Conservation (phyloP, 352 stramenopile genomes). For the Phytophthora gonapodyides region DNA sequence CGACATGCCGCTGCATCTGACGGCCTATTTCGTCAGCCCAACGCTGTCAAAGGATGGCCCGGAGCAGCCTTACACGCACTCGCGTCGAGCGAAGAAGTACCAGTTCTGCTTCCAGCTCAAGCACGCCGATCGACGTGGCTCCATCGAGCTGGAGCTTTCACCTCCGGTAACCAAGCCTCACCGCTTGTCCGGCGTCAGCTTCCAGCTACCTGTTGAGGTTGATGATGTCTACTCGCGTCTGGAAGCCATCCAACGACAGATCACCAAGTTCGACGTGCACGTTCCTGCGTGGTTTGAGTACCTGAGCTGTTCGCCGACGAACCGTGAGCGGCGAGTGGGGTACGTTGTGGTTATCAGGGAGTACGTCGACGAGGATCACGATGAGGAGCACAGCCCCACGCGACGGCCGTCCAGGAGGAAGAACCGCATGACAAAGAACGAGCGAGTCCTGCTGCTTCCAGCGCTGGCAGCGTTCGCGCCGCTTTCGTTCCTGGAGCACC, state of each 20-base stretch:
- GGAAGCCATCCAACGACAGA: conserved; percentile 30
- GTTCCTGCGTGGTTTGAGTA: conserved; percentile 65
- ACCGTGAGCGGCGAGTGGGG: conserved; percentile 49
- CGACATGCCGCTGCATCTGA: conserved; percentile 64
- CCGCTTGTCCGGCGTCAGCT: conserved; percentile 4
- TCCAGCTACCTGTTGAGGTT: neutral
- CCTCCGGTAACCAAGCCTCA: neutral
- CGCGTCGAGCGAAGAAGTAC: conserved; percentile 51
- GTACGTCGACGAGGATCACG: conserved; percentile 4
- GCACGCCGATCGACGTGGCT: conserved; percentile 16
- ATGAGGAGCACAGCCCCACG: conserved; percentile 1
- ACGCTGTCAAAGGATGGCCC: conserved; percentile 32
- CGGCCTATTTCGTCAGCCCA: conserved; percentile 54
- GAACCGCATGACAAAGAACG: conserved; percentile 11
- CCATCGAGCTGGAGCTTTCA: neutral
- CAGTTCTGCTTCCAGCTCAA: conserved; percentile 61
- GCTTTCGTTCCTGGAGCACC: conserved; percentile 44
- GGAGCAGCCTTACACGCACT: conserved; percentile 14
- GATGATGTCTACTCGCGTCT: conserved; percentile 16
- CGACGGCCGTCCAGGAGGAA: neutral
- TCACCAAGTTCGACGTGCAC: conserved; percentile 41
- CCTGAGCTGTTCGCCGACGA: conserved; percentile 40
- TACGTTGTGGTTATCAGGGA: conserved; percentile 51
- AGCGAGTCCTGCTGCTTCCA: conserved; percentile 47
- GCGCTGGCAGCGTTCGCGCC: conserved; percentile 46